Evolutionary conservation across 768 basidiomycete species (phyloP), one percentile per base, ranked within the genome.

Genomic region (Neoboletus brunneissimus): DNA sequence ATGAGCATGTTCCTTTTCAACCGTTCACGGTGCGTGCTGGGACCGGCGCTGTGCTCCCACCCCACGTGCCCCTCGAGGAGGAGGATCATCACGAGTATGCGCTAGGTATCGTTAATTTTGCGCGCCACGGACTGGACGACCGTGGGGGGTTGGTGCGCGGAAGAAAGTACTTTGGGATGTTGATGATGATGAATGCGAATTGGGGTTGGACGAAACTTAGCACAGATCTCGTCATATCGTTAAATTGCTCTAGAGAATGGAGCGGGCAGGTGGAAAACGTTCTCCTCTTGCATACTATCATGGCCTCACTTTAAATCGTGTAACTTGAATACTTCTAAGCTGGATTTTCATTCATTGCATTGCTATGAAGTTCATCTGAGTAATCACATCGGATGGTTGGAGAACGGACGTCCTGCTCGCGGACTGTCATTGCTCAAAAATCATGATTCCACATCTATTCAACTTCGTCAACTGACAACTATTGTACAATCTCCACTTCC

Each of bases 161-260:
- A 15, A 29, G 18, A 12, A 27, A 15, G 20, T 50, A 50, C 34
- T 31, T 59, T 42, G 58, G 58, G 10, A 6, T 60, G 12, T 29
- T 60, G 46, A 48, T 61, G 53, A 20, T 13, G 40, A 51, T 27
- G 44, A 45, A 37, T 48, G 44, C 4, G 23, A 60, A 47, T 18
- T 60, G 58, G 59, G 58, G 49, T 11, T 42, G 55, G 58, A 38
- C 41, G 27, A 60, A 59, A 22, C 58, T 49, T 15, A 38, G 43
- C 32, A 42, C 58, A 4, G 52, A 55, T 43, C 20, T 54, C 34
- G 40, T 59, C 40, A 20, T 47, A 32, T 38, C 52, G n/a, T 20
- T 60, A 34, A 50, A 22, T 34, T 60, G 52, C 29, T 42, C 22
- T 9, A 32, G 25, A 10, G 31, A 46, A 27, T 29, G 22, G 4